phyloP scores from a whole-genome alignment of 352 stramenopile genomes.

The Phytophthora idaei region DNA sequence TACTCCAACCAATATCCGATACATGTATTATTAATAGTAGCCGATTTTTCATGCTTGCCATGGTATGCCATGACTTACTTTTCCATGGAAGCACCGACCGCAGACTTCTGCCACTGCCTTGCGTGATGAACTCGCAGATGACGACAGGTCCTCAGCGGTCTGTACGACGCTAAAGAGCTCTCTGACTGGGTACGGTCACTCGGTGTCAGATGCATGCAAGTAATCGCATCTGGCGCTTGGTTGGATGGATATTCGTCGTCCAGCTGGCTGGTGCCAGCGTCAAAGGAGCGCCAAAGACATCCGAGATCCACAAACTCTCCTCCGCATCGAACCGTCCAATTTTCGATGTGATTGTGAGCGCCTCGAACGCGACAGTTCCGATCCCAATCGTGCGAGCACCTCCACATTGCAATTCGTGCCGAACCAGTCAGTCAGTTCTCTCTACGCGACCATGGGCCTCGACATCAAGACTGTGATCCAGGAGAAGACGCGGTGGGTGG shows the following conservation, averaged over 20 bases:
- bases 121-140: slow-evolving; percentile 5
- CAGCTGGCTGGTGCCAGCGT: slow-evolving; percentile 14
- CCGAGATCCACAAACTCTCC: slow-evolving; percentile 14
- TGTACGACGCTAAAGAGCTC: slow-evolving; percentile 2
- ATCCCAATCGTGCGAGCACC: slow-evolving; percentile 16
- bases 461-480: slow-evolving; percentile 29
- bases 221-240: slow-evolving; percentile 24
- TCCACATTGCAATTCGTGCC: slow-evolving; percentile 28
- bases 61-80: too few relatives aligned
- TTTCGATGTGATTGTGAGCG: slow-evolving; percentile 15
- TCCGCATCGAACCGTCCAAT: slow-evolving; percentile 18
- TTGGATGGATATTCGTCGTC: slow-evolving; percentile 25
- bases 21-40: too few relatives aligned
- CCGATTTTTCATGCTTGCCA: too few relatives aligned
- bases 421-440: slow-evolving; percentile 6
- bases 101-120: too few relatives aligned
- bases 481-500: slow-evolving; percentile 39
- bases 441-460: slow-evolving; percentile 22
- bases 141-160: slow-evolving; percentile 8
- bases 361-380: background rate
- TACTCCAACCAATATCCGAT: too few relatives aligned
- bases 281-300: slow-evolving; percentile 17
- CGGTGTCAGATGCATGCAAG: slow-evolving; percentile 13
- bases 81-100: too few relatives aligned
- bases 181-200: slow-evolving; percentile 4